Conservation (phyloP, 2,329 filamentous ascomycete genomes). For the Xylariaceae sp. region DNA sequence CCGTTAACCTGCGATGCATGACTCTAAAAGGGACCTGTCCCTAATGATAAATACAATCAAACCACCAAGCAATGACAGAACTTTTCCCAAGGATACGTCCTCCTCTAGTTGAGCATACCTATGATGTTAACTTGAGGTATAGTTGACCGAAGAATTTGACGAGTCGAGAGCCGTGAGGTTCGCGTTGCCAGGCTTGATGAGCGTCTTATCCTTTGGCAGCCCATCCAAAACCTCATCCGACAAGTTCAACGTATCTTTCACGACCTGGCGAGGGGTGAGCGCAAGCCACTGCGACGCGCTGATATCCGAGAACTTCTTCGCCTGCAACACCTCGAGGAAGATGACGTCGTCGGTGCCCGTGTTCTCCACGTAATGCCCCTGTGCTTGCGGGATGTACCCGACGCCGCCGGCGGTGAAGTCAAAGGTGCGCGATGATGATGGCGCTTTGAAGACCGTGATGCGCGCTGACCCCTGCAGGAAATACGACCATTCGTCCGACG, state of each 20-base stretch:
- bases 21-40: too few species aligned
- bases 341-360: constrained; percentile 52
- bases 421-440: constrained; percentile 47
- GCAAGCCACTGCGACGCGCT: constrained; percentile 55
- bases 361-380: constrained; percentile 58
- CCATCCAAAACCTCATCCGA: constrained; percentile 34
- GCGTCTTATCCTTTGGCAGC: constrained; percentile 39
- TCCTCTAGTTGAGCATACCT: background rate
- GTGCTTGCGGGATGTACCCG: constrained; percentile 51
- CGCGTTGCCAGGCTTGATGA: constrained; percentile 38
- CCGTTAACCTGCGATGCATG: too few species aligned
- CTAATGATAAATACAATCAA: too few species aligned
- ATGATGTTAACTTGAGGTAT: background rate
- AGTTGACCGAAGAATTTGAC: background rate
- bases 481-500: constrained; percentile 56
- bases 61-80: too few species aligned
- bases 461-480: constrained; percentile 53
- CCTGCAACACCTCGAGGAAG: constrained; percentile 56
- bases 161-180: constrained; percentile 33
- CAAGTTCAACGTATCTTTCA: constrained; percentile 50
- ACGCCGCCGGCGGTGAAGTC: constrained; percentile 57
- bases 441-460: constrained; percentile 51
- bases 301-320: constrained; percentile 47
- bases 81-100: too few species aligned
- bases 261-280: constrained; percentile 52